Evolutionary conservation across 129 eudicot species (phyloP).

Genomic region (Oenanthe sinensis): DNA sequence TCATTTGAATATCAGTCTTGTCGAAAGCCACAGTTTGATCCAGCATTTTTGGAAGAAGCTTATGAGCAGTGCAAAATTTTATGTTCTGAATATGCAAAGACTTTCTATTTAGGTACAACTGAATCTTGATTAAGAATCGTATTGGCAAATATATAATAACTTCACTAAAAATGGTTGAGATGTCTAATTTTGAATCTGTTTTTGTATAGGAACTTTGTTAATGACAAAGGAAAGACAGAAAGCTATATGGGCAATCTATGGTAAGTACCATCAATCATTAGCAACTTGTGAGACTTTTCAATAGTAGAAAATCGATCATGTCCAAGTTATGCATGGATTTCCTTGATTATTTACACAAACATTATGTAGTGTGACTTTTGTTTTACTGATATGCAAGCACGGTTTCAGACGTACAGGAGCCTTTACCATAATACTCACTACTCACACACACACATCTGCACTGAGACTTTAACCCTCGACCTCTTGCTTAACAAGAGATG

Average conservation of each 20-base stretch:
- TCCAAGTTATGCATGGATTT: too few species aligned
- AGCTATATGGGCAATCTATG: conserved; percentile 97
- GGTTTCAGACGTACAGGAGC: too few species aligned
- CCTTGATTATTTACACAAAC: too few species aligned
- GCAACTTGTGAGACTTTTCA: neutral
- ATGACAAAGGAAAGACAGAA: conserved; percentile 83
- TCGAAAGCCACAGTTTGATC: conserved; percentile 34
- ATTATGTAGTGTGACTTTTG: too few species aligned
- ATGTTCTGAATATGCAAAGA: conserved; percentile 88
- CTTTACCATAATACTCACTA: too few species aligned
- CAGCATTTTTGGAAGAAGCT: conserved; percentile 64
- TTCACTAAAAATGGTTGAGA: neutral
- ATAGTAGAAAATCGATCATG: neutral
- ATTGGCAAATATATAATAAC: neutral
- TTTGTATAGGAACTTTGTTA: conserved; percentile 54
- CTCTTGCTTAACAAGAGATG: neutral
- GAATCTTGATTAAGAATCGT: neutral
- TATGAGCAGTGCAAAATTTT: conserved; percentile 60
- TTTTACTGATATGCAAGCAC: too few species aligned
- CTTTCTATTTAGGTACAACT: conserved; percentile 70
- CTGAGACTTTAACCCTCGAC: too few species aligned
- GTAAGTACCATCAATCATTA: conserved; percentile 19
- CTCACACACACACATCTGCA: too few species aligned
- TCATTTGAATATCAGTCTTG: conserved; percentile 1
- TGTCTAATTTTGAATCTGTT: neutral